Conservation (phyloP, 2,329 filamentous ascomycete species). For the Knufia fluminis region DNA sequence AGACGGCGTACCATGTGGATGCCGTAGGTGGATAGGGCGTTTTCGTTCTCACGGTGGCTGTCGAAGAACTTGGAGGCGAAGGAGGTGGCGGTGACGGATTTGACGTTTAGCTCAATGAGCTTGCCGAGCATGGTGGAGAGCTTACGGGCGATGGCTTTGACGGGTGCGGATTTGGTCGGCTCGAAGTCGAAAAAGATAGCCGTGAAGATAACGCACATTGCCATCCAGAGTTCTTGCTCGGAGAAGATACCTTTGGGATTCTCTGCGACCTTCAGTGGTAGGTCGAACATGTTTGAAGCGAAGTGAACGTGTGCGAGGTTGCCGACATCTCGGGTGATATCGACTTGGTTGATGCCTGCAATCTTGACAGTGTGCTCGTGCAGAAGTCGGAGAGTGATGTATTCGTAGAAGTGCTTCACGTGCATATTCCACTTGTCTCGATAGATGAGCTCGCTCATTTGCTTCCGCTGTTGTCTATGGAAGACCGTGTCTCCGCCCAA, state of each 20-base stretch:
- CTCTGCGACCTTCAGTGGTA: conserved; percentile 46
- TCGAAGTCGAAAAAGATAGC: conserved; percentile 60
- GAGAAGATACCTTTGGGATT: conserved; percentile 45
- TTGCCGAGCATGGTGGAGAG: conserved; percentile 51
- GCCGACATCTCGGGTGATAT: conserved; percentile 54
- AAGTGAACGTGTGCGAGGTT: conserved; percentile 49
- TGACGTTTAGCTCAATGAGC: conserved; percentile 56
- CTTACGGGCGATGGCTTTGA: conserved; percentile 50
- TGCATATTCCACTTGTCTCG: conserved; percentile 52
- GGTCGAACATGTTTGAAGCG: conserved; percentile 45
- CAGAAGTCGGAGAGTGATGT: conserved; percentile 54
- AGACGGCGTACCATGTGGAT: conserved; percentile 56
- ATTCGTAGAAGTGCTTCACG: conserved; percentile 58
- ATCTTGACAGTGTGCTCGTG: conserved; percentile 56
- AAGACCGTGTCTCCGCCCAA: conserved; percentile 44
- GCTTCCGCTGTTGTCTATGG: conserved; percentile 43
- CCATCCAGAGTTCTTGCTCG: conserved; percentile 49
- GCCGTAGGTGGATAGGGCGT: conserved; percentile 55
- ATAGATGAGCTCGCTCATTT: conserved; percentile 51
- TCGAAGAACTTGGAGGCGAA: conserved; percentile 46
- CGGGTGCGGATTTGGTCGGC: conserved; percentile 55
- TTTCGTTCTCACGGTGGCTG: conserved; percentile 42
- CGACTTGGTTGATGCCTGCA: conserved; percentile 54
- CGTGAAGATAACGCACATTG: conserved; percentile 57
- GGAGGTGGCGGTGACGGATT: conserved; percentile 47